Base-by-base conservation (phyloP, 2,329 filamentous ascomycete species). In the Sphaerulina musiva region DNA sequence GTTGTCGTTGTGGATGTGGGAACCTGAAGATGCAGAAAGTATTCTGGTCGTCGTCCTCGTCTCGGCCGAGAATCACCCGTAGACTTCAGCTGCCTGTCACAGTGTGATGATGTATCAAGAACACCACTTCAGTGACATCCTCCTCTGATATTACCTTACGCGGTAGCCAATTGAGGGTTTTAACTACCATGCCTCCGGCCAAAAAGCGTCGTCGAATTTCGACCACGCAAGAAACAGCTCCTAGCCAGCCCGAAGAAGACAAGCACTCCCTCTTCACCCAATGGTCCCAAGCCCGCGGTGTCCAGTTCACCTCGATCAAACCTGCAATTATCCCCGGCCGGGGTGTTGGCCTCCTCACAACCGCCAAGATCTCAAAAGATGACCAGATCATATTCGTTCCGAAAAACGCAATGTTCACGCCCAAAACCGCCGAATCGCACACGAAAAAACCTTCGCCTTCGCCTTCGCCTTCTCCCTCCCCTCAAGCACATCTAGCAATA, bases 291-390 rank as follows among this genome's bases (percentile, higher is more conserved):
- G 70, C 72, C 1, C 78, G 82, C 54, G 87, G 86, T 11, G 79
- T 95, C 29, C 71, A 78, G 36, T 79, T 89, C 60, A 77, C 85
- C 62, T 84, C 83, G 29, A 81, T 95, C 46, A 74, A 75, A 2
- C 84, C 89, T 4, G 78, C 82, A 40, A 75, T 75, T 39, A 83
- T 95, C 12, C 80, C 84, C 5, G 86, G 84, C 1, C 79, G 86
- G 51, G 90, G 90, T 29, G 79, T 93, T 50, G 90, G 91, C 45
- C 83, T 95, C 53, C 78, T 91, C 48, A 85, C 89, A 4, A 84
- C 81, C 10, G 78, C 79, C 29, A 73, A 78, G 11, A 78, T 93
- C 57, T 74, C 85, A 73, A 73, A 77, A 70, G 77, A 76, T 52
- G 80, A 87, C 56, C 70, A 74, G 6, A 71, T 93, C 48, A 76